Percentiles rank a stretch among this genome's conserved stretches.
Evolutionary conservation across 2,329 filamentous ascomycete genomes (phyloP).

Genomic region (Epichloe elymi): DNA sequence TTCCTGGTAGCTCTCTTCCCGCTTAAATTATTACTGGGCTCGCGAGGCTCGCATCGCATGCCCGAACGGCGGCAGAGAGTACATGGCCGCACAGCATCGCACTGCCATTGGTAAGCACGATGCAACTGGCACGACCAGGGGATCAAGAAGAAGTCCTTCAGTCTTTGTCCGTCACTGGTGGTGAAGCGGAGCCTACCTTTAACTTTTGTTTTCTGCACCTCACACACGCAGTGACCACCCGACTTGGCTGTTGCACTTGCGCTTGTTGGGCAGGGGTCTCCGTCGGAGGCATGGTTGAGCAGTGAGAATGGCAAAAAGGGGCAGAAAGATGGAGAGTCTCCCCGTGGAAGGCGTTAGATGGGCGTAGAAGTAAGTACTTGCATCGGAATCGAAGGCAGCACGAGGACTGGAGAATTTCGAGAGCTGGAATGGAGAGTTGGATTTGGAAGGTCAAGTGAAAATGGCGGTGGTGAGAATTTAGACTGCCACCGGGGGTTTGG

Average conservation of each 20-base stretch:
- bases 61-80: conserved; percentile 3
- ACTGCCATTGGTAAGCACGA: not conserved
- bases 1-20: not conserved
- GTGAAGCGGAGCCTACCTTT: not conserved
- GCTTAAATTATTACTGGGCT: not conserved
- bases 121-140: not conserved
- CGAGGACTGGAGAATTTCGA: too few species aligned
- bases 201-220: conserved; percentile 4
- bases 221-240: conserved; percentile 2
- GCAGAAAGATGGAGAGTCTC: too few species aligned
- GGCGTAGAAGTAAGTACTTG: not conserved
- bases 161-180: not conserved
- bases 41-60: conserved; percentile 1
- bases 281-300: not conserved
- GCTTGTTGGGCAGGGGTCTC: not conserved
- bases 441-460: too few species aligned
- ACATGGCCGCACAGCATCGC: conserved; percentile 1
- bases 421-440: too few species aligned
- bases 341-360: not conserved
- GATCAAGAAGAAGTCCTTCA: not conserved
- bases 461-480: too few species aligned
- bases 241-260: not conserved
- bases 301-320: too few species aligned
- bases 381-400: not conserved
- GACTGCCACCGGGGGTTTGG: too few species aligned